Base-by-base conservation (phyloP, 805 yeast genomes). In the Clavispora asparagi region DNA sequence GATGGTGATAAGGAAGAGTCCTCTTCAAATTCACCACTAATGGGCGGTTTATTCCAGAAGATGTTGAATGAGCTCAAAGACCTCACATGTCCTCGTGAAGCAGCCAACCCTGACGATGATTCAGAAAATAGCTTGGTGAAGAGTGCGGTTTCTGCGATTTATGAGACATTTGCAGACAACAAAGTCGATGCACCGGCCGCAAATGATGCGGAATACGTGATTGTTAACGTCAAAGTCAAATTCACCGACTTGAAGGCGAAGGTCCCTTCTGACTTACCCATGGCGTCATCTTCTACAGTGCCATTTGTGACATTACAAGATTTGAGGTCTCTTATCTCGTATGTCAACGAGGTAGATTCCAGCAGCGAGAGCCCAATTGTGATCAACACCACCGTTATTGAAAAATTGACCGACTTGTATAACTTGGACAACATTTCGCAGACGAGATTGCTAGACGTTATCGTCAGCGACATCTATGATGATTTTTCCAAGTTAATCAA, bases 191-290 rank as follows among this genome's bases (percentile, higher is more conserved):
- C 46, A 17, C 41, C 48, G 12, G 41, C 51, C 4, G 42, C 44
- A n/a, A 54, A 46, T 17, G 45, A 46, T 12, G 43, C 62, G 9
- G 71, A 67, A 55, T 87, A 87, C 58, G 79, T 85, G 31, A 79
- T 86, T 27, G 72, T 86, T 47, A 87, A 85, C 59, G 73, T 83
- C 51, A 83, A 79, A 51, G 72, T 86, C 26, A 80, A 79, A 46
- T 82, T 86, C 56, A 73, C 71, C 48, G 85, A 85, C 52, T 62
- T 85, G 48, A 79, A 73, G 51, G 88, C 87, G 0, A 66, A 69
- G 5, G 61, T 76, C 39, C 88, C 76, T 0, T 57, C 63, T 27
- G 59, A 75, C 37, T 79, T 88, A 4, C 71, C 70, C 3, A 63
- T 77, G 52, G 76, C 87, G 6, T 57, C 66, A 6, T 58, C 76